A percentile compares a stretch with the other conserved stretches of the same genome.
Evolutionary conservation across 768 basidiomycete species (phyloP).

Genomic region (Tremella fuciformis): DNA sequence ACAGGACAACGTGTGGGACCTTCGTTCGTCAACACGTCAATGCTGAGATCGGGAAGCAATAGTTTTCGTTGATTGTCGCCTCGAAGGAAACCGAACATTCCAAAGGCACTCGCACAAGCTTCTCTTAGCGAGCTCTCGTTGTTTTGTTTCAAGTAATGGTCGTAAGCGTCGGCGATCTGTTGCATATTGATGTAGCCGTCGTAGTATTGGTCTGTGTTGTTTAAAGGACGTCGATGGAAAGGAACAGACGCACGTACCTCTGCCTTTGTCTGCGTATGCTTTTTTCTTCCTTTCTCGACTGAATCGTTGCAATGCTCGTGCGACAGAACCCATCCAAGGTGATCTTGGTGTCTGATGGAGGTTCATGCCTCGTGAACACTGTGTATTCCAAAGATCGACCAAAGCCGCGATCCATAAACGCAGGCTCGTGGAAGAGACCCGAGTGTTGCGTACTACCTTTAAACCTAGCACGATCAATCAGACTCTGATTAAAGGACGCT

Average conservation of each 20-base stretch:
- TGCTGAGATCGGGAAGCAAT: neutral
- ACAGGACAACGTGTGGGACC: neutral
- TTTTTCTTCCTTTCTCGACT: neutral
- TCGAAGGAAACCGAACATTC: neutral
- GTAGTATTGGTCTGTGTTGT: neutral
- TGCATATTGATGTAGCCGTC: neutral
- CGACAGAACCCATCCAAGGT: neutral
- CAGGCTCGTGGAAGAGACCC: neutral
- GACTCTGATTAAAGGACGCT: neutral
- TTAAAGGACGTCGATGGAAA: neutral
- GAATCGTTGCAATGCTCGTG: neutral
- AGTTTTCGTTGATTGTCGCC: neutral
- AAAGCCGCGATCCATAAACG: neutral
- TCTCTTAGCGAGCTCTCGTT: neutral
- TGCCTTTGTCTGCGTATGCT: neutral
- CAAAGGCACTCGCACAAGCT: neutral
- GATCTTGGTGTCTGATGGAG: neutral
- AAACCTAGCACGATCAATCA: neutral
- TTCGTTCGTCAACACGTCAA: neutral
- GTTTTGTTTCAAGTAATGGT: neutral
- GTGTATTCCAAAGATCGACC: neutral
- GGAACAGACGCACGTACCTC: neutral
- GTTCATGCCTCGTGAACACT: neutral
- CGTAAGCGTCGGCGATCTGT: neutral
- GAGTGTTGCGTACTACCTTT: neutral